Conservation (phyloP, 1,284 basidiomycete species). For the Hemileia vastatrix region DNA sequence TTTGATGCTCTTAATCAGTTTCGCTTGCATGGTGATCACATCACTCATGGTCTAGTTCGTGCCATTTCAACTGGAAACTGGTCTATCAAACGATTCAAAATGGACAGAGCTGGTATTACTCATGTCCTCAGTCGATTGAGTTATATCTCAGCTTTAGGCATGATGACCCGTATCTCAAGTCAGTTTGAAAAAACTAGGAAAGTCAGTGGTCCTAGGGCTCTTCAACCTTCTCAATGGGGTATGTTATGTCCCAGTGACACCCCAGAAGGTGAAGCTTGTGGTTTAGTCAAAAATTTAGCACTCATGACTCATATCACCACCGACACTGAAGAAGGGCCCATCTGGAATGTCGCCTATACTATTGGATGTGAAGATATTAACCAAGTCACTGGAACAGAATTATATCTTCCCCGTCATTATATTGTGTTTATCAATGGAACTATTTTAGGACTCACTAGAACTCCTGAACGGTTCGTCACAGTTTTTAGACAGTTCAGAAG, state of each 20-base stretch:
- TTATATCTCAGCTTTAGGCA: conserved; percentile 95
- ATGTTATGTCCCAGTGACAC: conserved; percentile 98
- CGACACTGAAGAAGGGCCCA: conserved; percentile 91
- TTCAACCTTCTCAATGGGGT: conserved; percentile 99
- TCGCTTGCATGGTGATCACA: conserved; percentile 73
- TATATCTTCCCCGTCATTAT: conserved; percentile 82
- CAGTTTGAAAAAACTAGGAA: conserved; percentile 99
- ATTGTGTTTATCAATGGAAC: conserved; percentile 96
- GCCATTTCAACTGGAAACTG: conserved; percentile 99
- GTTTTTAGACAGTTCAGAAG: conserved; percentile 87
- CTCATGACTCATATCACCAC: conserved; percentile 99
- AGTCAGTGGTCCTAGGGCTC: conserved; percentile 90
- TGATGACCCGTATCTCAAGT: conserved; percentile 99
- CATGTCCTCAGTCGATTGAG: conserved; percentile 90
- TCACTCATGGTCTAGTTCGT: conserved; percentile 90
- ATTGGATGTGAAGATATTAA: conserved; percentile 79
- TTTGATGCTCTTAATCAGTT: conserved; percentile 94
- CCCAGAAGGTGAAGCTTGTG: conserved; percentile 98
- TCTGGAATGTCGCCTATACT: conserved; percentile 80
- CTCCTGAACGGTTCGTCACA: conserved; percentile 73
- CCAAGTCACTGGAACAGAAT: conserved; percentile 85
- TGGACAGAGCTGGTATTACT: conserved; percentile 97
- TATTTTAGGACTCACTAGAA: conserved; percentile 83
- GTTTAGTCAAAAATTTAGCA: conserved; percentile 95
- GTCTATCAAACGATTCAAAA: conserved; percentile 98